phyloP scores from a whole-genome alignment of 2,329 filamentous ascomycete species.

The Cordyceps cicadae region DNA sequence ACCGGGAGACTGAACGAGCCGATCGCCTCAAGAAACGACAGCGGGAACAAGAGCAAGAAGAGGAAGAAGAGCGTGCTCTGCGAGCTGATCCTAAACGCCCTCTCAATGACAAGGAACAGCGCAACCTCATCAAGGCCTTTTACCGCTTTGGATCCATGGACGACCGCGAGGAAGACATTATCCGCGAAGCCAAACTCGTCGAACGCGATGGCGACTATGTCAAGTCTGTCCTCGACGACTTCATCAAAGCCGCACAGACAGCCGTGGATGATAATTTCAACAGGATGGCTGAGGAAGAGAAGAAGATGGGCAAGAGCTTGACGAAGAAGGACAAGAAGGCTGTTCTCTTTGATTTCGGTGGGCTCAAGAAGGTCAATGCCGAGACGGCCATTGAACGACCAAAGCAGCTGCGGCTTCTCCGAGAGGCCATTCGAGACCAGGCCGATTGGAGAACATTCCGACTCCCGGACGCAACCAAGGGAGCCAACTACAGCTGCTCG shows the following conservation, averaged over 20 bases:
- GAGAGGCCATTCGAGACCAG: conserved; percentile 58
- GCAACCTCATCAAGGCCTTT: conserved; percentile 83
- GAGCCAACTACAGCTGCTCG: conserved; percentile 79
- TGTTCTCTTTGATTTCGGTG: conserved; percentile 87
- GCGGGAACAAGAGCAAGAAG: conserved; percentile 56
- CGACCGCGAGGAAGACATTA: conserved; percentile 77
- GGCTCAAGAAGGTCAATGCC: conserved; percentile 90
- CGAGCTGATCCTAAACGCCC: conserved; percentile 80
- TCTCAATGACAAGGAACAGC: conserved; percentile 83
- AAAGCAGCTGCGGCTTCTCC: conserved; percentile 76
- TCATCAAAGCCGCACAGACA: conserved; percentile 51
- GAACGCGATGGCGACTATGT: conserved; percentile 79
- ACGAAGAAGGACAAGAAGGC: conserved; percentile 98
- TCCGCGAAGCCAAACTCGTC: conserved; percentile 75
- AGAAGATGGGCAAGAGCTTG: conserved; percentile 68
- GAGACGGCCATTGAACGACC: conserved; percentile 91
- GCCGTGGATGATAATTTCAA: conserved; percentile 61
- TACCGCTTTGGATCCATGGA: conserved; percentile 86
- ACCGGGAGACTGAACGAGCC: conserved; percentile 52
- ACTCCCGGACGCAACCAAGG: conserved; percentile 84
- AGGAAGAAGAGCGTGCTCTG: conserved; percentile 66
- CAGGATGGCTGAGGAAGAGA: conserved; percentile 70
- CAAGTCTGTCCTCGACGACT: conserved; percentile 64
- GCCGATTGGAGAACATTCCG: conserved; percentile 73
- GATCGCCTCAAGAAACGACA: conserved; percentile 61